Percentiles rank a stretch among this genome's conserved stretches.
Evolutionary conservation across 768 basidiomycete species (phyloP).

Genomic region (Phaffia tasmanica): DNA sequence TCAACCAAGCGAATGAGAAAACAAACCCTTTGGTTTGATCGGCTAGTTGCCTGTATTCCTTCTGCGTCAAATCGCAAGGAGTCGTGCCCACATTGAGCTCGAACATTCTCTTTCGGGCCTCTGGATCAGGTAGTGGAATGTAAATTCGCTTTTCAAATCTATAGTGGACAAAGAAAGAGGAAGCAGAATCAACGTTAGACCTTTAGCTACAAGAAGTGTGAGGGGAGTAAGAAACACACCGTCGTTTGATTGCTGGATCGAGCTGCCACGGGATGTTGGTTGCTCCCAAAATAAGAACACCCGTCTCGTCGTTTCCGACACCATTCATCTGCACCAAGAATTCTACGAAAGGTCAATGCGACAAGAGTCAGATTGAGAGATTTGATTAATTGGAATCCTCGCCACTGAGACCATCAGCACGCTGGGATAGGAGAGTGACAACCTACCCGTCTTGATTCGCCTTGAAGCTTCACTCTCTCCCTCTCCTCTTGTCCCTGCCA

Average conservation of each 20-base stretch:
- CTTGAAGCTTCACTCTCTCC: constrained; percentile 96
- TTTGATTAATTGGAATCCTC: background rate
- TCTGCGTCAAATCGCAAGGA: constrained; percentile 64
- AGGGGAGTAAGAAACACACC: constrained; percentile 43
- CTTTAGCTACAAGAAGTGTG: background rate
- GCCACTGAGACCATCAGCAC: background rate
- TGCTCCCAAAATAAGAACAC: constrained; percentile 88
- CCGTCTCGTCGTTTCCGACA: constrained; percentile 93
- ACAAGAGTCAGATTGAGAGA: constrained; percentile 25
- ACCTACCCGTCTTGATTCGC: constrained; percentile 79
- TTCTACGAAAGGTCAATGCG: constrained; percentile 17
- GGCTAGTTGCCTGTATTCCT: constrained; percentile 71
- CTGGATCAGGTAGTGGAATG: constrained; percentile 87
- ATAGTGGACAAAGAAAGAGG: background rate
- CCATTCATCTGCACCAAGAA: constrained; percentile 96
- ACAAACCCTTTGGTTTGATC: constrained; percentile 69
- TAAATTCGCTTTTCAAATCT: constrained; percentile 98
- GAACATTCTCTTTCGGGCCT: constrained; percentile 89
- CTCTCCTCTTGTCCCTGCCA: constrained; percentile 87
- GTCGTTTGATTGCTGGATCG: constrained; percentile 92
- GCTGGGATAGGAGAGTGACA: background rate
- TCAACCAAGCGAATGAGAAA: background rate
- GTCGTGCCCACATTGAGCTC: constrained; percentile 90
- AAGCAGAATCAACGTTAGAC: background rate
- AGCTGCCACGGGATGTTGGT: constrained; percentile 99